These are phyloP conservation scores for Grifola frondosa DNA, from an alignment of 1,284 basidiomycete species.

Conservation along the genomic window DNA sequence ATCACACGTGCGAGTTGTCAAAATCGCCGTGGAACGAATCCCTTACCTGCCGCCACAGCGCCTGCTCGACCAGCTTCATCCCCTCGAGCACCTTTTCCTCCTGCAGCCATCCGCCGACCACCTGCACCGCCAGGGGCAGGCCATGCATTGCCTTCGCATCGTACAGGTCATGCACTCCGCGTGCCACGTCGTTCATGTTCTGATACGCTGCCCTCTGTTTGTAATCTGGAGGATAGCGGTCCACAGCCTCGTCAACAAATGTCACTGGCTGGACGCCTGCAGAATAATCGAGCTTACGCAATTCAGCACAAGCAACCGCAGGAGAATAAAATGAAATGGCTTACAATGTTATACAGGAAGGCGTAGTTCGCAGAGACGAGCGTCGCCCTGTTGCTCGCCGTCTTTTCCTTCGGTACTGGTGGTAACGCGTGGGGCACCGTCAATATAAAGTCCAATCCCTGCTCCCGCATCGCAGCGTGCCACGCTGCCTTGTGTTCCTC, in stretches of 20 bases:
- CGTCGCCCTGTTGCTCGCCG: conserved; percentile 47
- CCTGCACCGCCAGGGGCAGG: conserved; percentile 65
- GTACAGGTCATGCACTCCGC: conserved; percentile 45
- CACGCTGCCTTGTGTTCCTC: conserved; percentile 49
- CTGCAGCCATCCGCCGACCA: conserved; percentile 56
- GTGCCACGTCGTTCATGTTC: conserved; percentile 26
- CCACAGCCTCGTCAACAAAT: conserved; percentile 55
- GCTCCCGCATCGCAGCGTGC: conserved; percentile 26
- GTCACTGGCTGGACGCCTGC: conserved; percentile 76
- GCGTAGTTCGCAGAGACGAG: conserved; percentile 49
- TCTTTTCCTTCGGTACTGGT: conserved; percentile 50
- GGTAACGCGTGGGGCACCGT: conserved; percentile 60
- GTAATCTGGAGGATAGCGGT: conserved; percentile 47
- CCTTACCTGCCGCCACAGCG: conserved; percentile 23
- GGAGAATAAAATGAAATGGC: conserved; percentile 21
- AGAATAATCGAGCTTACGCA: conserved; percentile 60
- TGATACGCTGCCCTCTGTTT: conserved; percentile 31
- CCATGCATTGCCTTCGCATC: conserved; percentile 63
- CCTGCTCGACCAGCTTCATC: conserved; percentile 41
- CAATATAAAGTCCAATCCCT: conserved; percentile 56
- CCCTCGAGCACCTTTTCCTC: conserved; percentile 61
- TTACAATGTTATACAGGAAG: conserved; percentile 62
- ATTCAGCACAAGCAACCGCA: not conserved
- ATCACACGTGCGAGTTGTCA: too few species aligned
- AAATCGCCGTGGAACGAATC: conserved; percentile 24